Evolutionary conservation across 2,329 filamentous ascomycete species (phyloP), one percentile per base, ranked within the genome.

Genomic region (Myriosclerotinia duriaeana): DNA sequence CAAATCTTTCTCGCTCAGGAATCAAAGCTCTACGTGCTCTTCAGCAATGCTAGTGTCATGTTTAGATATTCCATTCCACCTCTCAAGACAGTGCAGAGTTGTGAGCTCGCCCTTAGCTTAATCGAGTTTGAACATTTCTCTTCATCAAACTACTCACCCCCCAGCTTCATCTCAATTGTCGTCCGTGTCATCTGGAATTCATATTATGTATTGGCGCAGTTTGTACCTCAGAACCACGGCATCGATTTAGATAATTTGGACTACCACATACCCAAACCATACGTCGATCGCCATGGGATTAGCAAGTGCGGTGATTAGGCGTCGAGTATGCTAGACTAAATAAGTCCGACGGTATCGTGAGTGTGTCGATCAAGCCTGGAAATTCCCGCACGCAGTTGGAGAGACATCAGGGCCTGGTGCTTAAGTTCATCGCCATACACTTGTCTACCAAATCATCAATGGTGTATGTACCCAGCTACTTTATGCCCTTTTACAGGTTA

Each of bases 11-110:
- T 76, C 1, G 44, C 67, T 2, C 70, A 68, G 22, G 78, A 80
- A 69, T 50, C 52, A 5, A 71, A 72, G 17, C 75, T 80, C 0
- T 71, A 81, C 67, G 76, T 79, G 5, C 73, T 81, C 0, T 78
- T 75, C 68, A 75, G 77, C 67, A 77, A 77, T 65, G 77, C 77
- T 22, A 75, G 74, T 22, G 75, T 79, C 26, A 42, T 58, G 34
- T 9, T 50, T 50, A 15, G 46, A 22, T 6, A 9, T 9, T 11
- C 46, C 46, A n/a, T 46, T 9, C 74, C 76, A 0, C 73, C 74
- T 65, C 4, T 68, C 66, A 72, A 76, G 67, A 74, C 73, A 15
- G 68, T 53, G 53, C 53, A 76, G 69, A 75, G 76, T 44, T 71
- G 76, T 61, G 77, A 79, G 58, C 56, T 76, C 4, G 74, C 76